Evolutionary conservation across 2,329 filamentous ascomycete genomes (phyloP), one percentile per base, ranked within the genome.

Genomic region (Xylogone sp.): DNA sequence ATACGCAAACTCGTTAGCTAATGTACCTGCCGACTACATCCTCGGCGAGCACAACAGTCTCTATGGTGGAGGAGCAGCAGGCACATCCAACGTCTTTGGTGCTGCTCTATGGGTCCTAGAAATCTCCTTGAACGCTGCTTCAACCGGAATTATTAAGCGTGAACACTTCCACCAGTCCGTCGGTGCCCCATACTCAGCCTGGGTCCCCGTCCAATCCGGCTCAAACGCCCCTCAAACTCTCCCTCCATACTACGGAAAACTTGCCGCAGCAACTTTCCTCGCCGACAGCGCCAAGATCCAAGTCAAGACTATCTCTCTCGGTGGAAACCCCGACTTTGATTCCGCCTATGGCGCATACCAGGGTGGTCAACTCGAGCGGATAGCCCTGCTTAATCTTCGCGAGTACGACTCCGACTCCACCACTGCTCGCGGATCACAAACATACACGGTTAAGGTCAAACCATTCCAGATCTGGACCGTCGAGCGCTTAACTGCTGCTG

Each of bases 81-180:
- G 82, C 0, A 69, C 86, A 18, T 84, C 80, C 39, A 83, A 86
- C 67, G 73, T 79, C 0, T 87, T 86, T 62, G 83, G 83, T 31
- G 83, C 82, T 9, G 81, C 82, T 7, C 77, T 86, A 18, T 86
- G 82, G 83, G 79, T 73, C 20, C 61, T 85, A 10, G 82, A 86
- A 65, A 86, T 84, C 69, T 78, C 78, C 56, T 69, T 86, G 5
- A 79, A 77, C 61, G 74, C 74, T 49, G 83, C 82, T 1, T 70
- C 76, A 0, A 73, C 74, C 2, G 77, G 77, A 16, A 78, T 86
- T 65, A 24, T 29, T 16, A 68, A 69, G 43, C 75, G 82, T 19
- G 73, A 82, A 2, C 80, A 85, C 61, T 81, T 86, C 78, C 83
- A 87, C 65, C 76, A 79, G 69, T 82, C 82, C 12, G 83, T 79